Evolutionary conservation across 371 early-diverging fungal species (phyloP), one percentile per base, ranked within the genome.

Genomic region (Conidiobolus incongruus): DNA sequence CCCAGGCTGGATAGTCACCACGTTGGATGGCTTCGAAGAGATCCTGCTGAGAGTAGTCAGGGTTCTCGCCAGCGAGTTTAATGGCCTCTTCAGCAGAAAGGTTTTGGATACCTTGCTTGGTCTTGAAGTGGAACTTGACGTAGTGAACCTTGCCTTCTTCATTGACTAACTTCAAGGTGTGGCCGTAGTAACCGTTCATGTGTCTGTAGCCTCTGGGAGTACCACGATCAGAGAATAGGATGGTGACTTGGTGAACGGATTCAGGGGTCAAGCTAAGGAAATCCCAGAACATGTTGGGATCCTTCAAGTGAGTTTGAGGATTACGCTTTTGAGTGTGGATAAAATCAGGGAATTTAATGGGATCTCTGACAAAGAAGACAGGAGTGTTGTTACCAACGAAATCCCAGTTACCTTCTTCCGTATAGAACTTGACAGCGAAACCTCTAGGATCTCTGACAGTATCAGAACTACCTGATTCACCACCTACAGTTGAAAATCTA

Each of bases 111-210:
- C 75, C 75, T 55, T 68, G 71, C 56, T 72, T 62, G 45, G 77
- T 65, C 45, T 61, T 67, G 62, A 66, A 77, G 63, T 78, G 79
- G 66, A 67, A 78, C 61, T 77, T 78, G 62, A 70, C 72, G 45
- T 62, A 75, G 38, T 50, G 42, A 49, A 48, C 50, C 44, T 65
- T 57, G 40, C 75, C 76, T 16, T 69, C 54, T 35, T 47, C 59
- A 45, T 69, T 59, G 44, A 77, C 73, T 35, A 75, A 57, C 53
- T 67, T 66, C 47, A 72, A 61, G 38, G 75, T 62, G 48, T 73
- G 74, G 48, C 63, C 63, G 32, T 58, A 57, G 59, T 57, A 73
- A 17, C 74, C 74, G 55, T 73, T 57, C 71, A 73, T 67, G 52
- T 67, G 69, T 34, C 72, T 65, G 53, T 51, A 74, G 10, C 68